A percentile compares a stretch with the other conserved stretches of the same genome.
Evolutionary conservation across 495 filamentous ascomycete species (phyloP).

Genomic region (Neurospora sp.): DNA sequence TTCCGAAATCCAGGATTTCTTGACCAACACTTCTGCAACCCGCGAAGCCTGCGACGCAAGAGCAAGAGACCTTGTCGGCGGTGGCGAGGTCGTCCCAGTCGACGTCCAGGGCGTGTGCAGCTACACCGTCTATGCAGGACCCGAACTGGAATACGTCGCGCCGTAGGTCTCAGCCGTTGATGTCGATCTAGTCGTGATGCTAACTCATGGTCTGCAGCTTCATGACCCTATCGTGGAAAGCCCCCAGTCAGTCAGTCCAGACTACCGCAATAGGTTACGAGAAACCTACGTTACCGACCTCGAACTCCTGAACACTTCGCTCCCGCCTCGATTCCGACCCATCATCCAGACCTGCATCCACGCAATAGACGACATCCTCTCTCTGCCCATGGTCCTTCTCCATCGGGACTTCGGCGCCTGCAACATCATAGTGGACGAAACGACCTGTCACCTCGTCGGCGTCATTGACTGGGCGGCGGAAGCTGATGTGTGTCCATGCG

Average conservation of each 20-base stretch:
- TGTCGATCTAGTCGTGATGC: conserved; percentile 25
- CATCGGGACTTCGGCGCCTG: conserved; percentile 27
- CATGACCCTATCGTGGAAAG: conserved; percentile 29
- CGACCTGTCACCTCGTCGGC: conserved; percentile 25
- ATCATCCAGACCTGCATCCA: conserved; percentile 22
- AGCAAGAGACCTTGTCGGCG: conserved; percentile 25
- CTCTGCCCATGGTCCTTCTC: conserved; percentile 32
- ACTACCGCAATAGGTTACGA: conserved; percentile 13
- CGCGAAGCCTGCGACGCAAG: conserved; percentile 24
- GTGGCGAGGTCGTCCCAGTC: conserved; percentile 23
- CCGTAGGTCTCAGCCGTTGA: conserved; percentile 21
- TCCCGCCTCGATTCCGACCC: conserved; percentile 28
- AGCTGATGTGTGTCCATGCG: conserved; percentile 29
- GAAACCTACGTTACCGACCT: conserved; percentile 22
- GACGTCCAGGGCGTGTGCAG: conserved; percentile 32
- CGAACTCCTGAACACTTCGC: conserved; percentile 16
- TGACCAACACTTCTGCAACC: conserved; percentile 26
- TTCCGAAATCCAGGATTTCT: conserved; percentile 28
- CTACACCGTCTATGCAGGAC: conserved; percentile 35
- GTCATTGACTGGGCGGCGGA: conserved; percentile 20
- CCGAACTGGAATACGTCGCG: conserved; percentile 26
- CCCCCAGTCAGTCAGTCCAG: conserved; percentile 19
- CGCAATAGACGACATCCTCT: conserved; percentile 22
- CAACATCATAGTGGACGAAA: conserved; percentile 31
- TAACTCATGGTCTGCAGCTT: conserved; percentile 24